Evolutionary conservation across 768 basidiomycete species (phyloP).

Genomic region (Russula earlei): DNA sequence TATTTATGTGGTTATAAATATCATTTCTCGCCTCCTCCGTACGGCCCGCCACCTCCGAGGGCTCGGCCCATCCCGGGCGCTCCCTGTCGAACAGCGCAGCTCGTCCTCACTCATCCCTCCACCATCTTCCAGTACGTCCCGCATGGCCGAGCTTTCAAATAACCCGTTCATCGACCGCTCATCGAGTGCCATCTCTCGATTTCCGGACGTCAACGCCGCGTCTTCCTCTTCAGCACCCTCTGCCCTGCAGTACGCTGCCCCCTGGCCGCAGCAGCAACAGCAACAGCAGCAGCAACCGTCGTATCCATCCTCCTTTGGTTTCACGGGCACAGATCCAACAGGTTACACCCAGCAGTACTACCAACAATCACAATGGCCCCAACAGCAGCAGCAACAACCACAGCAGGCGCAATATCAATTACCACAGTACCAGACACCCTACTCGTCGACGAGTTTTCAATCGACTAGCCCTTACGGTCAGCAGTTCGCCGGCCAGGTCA

Average conservation of each 20-base stretch:
- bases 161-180: slow-evolving; percentile 62
- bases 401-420: slow-evolving; percentile 15
- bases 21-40: too few relatives aligned
- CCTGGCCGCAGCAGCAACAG: slow-evolving; percentile 35
- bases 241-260: slow-evolving; percentile 26
- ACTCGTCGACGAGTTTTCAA: slow-evolving; percentile 11
- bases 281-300: slow-evolving; percentile 14
- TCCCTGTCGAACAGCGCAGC: too few relatives aligned
- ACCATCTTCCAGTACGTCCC: too few relatives aligned
- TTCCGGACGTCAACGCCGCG: slow-evolving; percentile 47
- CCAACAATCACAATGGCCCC: slow-evolving; percentile 5
- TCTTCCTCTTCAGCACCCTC: slow-evolving; percentile 14
- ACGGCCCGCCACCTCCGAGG: not conserved
- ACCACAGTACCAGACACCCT: slow-evolving; percentile 15
- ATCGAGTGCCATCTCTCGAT: slow-evolving; percentile 35
- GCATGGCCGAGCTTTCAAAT: slow-evolving; percentile 35
- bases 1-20: too few relatives aligned
- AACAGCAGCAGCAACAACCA: slow-evolving; percentile 15
- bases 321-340: slow-evolving; percentile 8
- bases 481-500: slow-evolving; percentile 14
- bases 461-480: slow-evolving; percentile 7
- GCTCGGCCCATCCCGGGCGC: not conserved
- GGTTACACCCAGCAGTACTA: slow-evolving; percentile 21
- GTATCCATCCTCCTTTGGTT: slow-evolving; percentile 3
- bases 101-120: too few relatives aligned